These are phyloP conservation scores for Gremmenia infestans DNA, from an alignment of 2,329 filamentous ascomycete genomes.

Conservation along the genomic window DNA sequence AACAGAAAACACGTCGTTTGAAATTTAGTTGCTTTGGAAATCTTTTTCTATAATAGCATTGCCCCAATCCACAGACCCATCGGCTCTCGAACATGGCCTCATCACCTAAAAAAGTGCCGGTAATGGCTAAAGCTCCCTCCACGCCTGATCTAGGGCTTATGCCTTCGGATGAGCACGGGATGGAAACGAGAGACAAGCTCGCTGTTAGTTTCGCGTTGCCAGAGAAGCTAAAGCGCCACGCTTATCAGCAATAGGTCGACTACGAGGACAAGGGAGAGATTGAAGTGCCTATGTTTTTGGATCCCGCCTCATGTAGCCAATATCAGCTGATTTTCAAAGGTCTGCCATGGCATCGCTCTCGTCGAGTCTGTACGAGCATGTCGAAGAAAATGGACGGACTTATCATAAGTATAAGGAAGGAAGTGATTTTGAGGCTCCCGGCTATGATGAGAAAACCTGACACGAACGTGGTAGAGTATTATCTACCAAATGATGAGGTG, in stretches of 20 bases:
- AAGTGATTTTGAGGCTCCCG: conserved; percentile 2
- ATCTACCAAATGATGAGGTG: conserved; percentile 13
- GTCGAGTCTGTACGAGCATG: conserved; percentile 14
- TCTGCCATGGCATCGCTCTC: conserved; percentile 10
- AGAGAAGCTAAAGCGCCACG: not conserved
- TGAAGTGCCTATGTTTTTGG: not conserved
- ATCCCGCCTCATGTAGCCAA: not conserved
- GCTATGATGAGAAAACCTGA: not conserved
- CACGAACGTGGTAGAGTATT: conserved; percentile 1
- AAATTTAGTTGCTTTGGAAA: no score
- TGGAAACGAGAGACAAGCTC: not conserved
- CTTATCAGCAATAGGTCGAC: not conserved
- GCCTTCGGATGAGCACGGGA: not conserved
- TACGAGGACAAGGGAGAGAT: not conserved
- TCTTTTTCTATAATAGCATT: no score
- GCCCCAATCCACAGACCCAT: not conserved
- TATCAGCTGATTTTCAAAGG: not conserved
- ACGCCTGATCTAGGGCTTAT: not conserved
- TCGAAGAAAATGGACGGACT: conserved; percentile 19
- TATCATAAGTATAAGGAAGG: conserved; percentile 21
- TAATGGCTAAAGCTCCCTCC: not conserved
- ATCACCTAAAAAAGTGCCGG: not conserved
- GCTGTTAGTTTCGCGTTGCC: not conserved
- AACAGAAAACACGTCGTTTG: no score
- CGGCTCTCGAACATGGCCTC: not conserved